These are phyloP conservation scores for Zelonia costaricensis DNA, from an alignment of 208 protist species.

Conservation along the genomic window DNA sequence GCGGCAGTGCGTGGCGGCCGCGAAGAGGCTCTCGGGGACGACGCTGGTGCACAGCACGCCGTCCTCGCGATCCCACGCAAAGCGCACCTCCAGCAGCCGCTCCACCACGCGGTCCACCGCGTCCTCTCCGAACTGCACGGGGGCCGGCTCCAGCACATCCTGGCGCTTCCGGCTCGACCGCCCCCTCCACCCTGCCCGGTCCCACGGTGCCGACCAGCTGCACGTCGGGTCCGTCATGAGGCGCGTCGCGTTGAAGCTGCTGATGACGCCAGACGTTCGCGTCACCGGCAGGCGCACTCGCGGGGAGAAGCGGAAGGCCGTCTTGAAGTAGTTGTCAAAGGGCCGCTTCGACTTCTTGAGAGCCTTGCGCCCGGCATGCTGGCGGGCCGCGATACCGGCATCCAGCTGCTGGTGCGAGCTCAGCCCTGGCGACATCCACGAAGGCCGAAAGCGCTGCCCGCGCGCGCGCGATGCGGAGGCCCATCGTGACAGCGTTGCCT, in stretches of 20 bases:
- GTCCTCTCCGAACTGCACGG: conserved; percentile 68
- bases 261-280: conserved; percentile 35
- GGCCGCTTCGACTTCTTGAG: conserved; percentile 73
- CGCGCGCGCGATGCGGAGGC: conserved; percentile 17
- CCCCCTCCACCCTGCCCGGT: conserved; percentile 26
- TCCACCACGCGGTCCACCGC: conserved; percentile 49
- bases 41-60: conserved; percentile 58
- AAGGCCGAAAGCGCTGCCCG: conserved; percentile 27
- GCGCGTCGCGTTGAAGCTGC: conserved; percentile 42
- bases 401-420: conserved; percentile 81
- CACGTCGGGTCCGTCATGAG: conserved; percentile 65
- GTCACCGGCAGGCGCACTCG: conserved; percentile 14
- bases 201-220: conserved; percentile 69
- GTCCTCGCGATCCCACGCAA: conserved; percentile 84
- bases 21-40: conserved; percentile 56
- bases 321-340: conserved; percentile 81
- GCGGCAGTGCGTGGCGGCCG: conserved; percentile 57
- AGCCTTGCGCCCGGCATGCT: conserved; percentile 65
- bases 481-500: conserved; percentile 14
- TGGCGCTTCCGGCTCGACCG: conserved; percentile 50
- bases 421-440: conserved; percentile 63
- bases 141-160: conserved; percentile 66
- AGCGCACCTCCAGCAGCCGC: conserved; percentile 73
- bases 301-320: conserved; percentile 60
- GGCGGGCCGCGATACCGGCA: conserved; percentile 70